Conservation (phyloP, 2,329 filamentous ascomycete species). For the Phyllosticta paracitricarpa region DNA sequence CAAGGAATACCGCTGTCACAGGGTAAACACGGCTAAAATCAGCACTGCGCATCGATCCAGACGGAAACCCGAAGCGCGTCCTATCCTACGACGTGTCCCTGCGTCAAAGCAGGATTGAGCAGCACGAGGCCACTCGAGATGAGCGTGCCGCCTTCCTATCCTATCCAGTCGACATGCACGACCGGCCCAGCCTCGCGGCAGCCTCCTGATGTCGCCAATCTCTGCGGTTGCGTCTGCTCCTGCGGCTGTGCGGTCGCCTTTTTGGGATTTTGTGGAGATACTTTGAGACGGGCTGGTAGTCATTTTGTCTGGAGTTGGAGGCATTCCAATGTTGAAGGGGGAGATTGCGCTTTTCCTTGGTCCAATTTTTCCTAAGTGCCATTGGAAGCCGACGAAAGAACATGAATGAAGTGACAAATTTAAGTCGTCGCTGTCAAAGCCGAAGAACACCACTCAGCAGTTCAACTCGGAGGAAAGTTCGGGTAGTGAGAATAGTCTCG, state of each 20-base stretch:
- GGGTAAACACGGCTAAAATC: conserved; percentile 46
- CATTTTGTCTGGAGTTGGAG: not conserved
- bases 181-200: not conserved
- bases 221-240: not conserved
- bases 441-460: not conserved
- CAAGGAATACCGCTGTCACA: conserved; percentile 49
- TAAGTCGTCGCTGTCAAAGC: not conserved
- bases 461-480: not conserved
- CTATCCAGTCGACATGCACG: conserved; percentile 53
- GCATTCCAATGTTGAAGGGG: not conserved
- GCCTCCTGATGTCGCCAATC: not conserved
- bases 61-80: conserved; percentile 50
- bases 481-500: no score
- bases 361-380: not conserved
- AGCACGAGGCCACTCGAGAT: conserved; percentile 53
- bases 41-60: conserved; percentile 50
- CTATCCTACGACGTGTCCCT: conserved; percentile 63
- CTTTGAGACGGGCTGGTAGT: not conserved
- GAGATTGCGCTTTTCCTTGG: not conserved
- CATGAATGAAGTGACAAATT: not conserved
- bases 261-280: not conserved
- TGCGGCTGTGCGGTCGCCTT: not conserved
- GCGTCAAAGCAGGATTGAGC: conserved; percentile 56
- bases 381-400: not conserved
- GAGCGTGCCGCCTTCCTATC: conserved; percentile 39